These are phyloP conservation scores for Notholithocarpus densiflorus DNA, from an alignment of 306 rosid species.

Conservation along the genomic window DNA sequence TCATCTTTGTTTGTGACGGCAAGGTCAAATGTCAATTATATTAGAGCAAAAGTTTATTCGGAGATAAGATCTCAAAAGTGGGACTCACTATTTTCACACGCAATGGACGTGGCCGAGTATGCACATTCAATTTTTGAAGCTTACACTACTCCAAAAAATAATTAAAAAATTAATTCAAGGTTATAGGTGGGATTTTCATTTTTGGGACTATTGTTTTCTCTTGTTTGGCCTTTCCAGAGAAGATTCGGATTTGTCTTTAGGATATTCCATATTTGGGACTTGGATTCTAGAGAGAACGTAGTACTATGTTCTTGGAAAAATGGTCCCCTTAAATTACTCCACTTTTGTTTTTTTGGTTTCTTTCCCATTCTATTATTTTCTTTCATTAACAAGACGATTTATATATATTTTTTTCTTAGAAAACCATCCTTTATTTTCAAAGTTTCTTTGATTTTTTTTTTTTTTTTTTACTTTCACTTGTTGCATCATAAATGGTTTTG, in stretches of 20 bases:
- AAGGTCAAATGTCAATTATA: background rate
- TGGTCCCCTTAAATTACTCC: background rate
- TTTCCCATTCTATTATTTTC: background rate
- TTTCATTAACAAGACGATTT: background rate
- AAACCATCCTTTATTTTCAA: too few species aligned
- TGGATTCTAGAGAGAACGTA: background rate
- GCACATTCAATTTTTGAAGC: background rate
- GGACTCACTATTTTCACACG: background rate
- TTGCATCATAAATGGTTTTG: background rate
- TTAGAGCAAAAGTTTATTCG: background rate
- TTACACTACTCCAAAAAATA: too few species aligned
- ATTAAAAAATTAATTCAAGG: background rate
- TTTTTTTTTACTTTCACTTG: background rate
- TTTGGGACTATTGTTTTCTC: background rate
- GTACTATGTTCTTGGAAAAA: background rate
- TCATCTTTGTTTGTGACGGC: background rate
- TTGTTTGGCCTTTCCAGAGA: background rate
- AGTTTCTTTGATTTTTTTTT: too few species aligned
- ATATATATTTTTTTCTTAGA: too few species aligned
- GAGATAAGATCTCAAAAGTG: background rate
- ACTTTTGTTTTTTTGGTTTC: background rate
- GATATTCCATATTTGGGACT: constrained; percentile 7
- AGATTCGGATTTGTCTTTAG: constrained; percentile 23
- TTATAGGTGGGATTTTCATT: background rate
- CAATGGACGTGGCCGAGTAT: background rate